phyloP scores from a whole-genome alignment of 2,329 filamentous ascomycete genomes.

The Aspergillus candidus region DNA sequence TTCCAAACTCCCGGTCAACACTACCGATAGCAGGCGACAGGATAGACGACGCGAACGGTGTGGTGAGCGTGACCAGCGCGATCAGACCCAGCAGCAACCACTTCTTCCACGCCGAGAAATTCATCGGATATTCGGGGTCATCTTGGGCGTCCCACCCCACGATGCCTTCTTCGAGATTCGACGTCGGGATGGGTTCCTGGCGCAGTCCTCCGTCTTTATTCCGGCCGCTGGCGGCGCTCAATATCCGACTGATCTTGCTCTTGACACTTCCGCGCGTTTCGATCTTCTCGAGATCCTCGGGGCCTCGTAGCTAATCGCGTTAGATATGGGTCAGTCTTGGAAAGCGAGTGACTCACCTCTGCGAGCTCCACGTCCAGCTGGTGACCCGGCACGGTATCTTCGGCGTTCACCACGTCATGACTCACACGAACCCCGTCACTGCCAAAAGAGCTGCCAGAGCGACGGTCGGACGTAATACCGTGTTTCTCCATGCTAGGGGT shows the following conservation, averaged over 20 bases:
- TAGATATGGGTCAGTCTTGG: too few relatives aligned
- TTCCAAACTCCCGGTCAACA: not conserved
- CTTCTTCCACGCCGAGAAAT: conserved; percentile 5
- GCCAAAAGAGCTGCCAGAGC: too few relatives aligned
- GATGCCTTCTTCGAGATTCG: conserved; percentile 1
- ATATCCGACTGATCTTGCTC: conserved; percentile 1
- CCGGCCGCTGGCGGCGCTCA: conserved; percentile 3
- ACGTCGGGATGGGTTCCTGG: conserved; percentile 1
- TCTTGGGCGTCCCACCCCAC: conserved; percentile 5
- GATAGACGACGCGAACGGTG: conserved; percentile 3
- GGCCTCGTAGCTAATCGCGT: too few relatives aligned
- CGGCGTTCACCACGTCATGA: too few relatives aligned
- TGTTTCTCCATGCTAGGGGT: too few relatives aligned
- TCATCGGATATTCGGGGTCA: conserved; percentile 4
- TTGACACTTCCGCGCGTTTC: conserved; percentile 1
- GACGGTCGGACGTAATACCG: too few relatives aligned
- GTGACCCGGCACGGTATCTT: too few relatives aligned
- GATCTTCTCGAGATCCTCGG: not conserved
- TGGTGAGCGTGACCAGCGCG: conserved; percentile 1
- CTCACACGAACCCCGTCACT: too few relatives aligned
- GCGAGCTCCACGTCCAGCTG: too few relatives aligned
- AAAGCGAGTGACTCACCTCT: too few relatives aligned
- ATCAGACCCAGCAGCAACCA: conserved; percentile 2
- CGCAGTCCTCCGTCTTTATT: conserved; percentile 2
- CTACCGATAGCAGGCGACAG: not conserved